Evolutionary conservation across 176 grass and related monocot species (phyloP), one percentile per base, ranked within the genome.

Genomic region (Rhynchospora tenuis): DNA sequence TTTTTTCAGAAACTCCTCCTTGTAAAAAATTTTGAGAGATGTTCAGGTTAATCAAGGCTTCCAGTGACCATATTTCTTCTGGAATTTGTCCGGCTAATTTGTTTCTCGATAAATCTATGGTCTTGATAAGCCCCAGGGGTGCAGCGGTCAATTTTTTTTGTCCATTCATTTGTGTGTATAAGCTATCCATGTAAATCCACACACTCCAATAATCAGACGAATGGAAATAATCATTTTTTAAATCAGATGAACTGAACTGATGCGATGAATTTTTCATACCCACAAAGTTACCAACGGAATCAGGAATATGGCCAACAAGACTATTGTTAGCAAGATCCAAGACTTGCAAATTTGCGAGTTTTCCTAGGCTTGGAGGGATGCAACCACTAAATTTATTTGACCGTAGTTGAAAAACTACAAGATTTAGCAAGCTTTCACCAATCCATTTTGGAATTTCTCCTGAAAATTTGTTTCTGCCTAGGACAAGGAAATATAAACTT

Each of bases 291-390:
- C 45, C 54, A 42, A 92, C 24, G 7, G 13, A 2, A 0, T 9
- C 26, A 1, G 89, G 79, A 47, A 92, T 82, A 47, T 45, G 5
- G n/a, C 90, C 84, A 2, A 82, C 86, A 31, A 92, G 24, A 42
- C 14, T 22, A 15, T 92, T 92, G 33, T 38, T 38, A 38, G 33
- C 33, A 38, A 38, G 33, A 38, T 38, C 33, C 33, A 38, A 38
- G 5, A 12, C 28, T 28, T 82, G 81, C 43, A 89, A 86, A 51
- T 17, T 22, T 12, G 2, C 6, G 7, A 87, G 81, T 29, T 47
- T 62, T 16, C 47, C 57, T 2, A 92, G 63, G 4, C 19, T 22
- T 0, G 2, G 0, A 7, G 81, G 90, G 13, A 89, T 87, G 12
- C 48, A 20, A 3, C 87, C 87, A 22, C 5, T 38, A 68, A 92